Evolutionary conservation across 257 asterid species (phyloP).

Genomic region (Anisodus acutangulus): DNA sequence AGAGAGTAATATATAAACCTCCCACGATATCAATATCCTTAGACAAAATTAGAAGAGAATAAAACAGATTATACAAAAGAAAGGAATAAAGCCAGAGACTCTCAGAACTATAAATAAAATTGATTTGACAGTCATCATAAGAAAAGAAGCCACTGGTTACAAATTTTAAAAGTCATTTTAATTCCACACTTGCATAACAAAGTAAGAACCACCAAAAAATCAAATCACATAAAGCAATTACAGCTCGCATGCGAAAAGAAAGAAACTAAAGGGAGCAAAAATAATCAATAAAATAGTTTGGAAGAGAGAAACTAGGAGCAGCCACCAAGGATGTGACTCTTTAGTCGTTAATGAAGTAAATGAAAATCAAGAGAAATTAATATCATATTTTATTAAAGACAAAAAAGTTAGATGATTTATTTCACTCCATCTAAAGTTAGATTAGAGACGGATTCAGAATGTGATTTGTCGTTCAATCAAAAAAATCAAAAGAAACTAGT

Average conservation of each 20-base stretch:
- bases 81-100: conserved; percentile 15
- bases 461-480: too few species aligned
- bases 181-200: neutral
- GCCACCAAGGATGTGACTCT: too few species aligned
- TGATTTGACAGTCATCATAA: neutral
- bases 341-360: neutral
- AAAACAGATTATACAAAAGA: neutral
- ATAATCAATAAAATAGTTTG: neutral
- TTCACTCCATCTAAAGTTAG: neutral
- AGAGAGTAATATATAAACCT: neutral
- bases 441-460: neutral
- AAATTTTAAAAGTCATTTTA: neutral
- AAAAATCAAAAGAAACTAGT: too few species aligned
- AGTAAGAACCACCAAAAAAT: neutral
- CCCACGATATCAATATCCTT: neutral
- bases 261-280: neutral
- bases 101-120: neutral
- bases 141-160: neutral
- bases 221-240: neutral
- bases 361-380: neutral
- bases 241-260: neutral
- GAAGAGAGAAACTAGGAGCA: too few species aligned
- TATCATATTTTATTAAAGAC: neutral
- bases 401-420: neutral
- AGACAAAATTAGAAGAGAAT: conserved; percentile 4